These are phyloP conservation scores for Boletus smithii DNA, from an alignment of 1,284 basidiomycete genomes.

Conservation along the genomic window DNA sequence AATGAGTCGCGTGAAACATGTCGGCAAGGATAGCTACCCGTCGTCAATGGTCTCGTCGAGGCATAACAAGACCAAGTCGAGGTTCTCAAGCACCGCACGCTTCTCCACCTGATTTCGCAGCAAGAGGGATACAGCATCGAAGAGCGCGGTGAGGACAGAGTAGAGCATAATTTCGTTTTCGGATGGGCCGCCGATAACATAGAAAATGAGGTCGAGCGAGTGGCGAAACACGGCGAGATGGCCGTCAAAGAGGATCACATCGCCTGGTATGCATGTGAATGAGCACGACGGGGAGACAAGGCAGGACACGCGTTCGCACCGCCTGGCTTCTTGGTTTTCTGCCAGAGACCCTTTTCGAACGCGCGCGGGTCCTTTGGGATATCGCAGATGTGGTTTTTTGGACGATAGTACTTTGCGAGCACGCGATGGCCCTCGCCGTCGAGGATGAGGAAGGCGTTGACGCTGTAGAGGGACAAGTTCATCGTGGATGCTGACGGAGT, in stretches of 20 bases:
- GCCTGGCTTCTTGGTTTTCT: conserved; percentile 90
- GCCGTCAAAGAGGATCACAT: conserved; percentile 91
- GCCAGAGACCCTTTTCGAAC: conserved; percentile 94
- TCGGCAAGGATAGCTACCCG: conserved; percentile 61
- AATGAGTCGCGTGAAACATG: conserved; percentile 9
- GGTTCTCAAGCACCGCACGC: conserved; percentile 89
- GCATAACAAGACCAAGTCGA: conserved; percentile 91
- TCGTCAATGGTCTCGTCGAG: conserved; percentile 98
- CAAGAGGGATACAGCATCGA: conserved; percentile 83
- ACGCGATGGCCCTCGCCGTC: conserved; percentile 94
- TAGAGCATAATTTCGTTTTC: conserved; percentile 99
- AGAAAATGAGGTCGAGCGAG: conserved; percentile 93
- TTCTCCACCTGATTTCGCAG: conserved; percentile 95
- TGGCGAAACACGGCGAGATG: conserved; percentile 93
- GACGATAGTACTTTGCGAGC: conserved; percentile 91
- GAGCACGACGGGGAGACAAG: neutral
- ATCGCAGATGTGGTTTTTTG: conserved; percentile 63
- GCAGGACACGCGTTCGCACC: conserved; percentile 50
- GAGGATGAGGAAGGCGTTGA: conserved; percentile 86
- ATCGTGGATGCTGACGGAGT: conserved; percentile 30
- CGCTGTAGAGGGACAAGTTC: conserved; percentile 85
- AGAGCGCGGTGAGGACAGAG: conserved; percentile 77
- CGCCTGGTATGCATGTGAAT: conserved; percentile 51
- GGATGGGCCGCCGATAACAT: conserved; percentile 83
- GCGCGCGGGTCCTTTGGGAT: conserved; percentile 88